Evolutionary conservation across 139 green algal genomes (phyloP).

Genomic region (Spirogloea muscicola): DNA sequence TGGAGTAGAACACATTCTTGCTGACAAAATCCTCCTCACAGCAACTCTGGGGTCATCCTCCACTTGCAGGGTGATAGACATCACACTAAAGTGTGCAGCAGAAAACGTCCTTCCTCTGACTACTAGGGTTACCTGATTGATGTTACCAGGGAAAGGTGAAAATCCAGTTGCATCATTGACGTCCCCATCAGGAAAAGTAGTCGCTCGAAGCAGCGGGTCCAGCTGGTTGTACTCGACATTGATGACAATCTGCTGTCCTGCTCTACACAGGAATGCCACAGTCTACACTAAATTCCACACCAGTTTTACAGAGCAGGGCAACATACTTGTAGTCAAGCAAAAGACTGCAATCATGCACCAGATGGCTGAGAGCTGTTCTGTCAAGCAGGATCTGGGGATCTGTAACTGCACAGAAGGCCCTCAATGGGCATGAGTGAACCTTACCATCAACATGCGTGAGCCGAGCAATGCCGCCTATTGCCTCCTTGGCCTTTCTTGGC

Average conservation of each 20-base stretch:
- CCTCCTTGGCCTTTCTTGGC: slow-evolving; percentile 87
- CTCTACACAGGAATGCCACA: background rate
- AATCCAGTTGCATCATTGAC: slow-evolving; percentile 83
- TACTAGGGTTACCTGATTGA: slow-evolving; percentile 59
- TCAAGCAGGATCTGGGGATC: too few relatives aligned
- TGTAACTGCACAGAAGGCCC: too few relatives aligned
- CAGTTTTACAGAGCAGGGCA: background rate
- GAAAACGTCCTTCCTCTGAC: too few relatives aligned
- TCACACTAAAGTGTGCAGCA: too few relatives aligned
- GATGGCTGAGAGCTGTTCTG: too few relatives aligned
- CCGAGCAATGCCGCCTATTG: slow-evolving; percentile 74
- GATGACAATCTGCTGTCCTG: slow-evolving; percentile 70
- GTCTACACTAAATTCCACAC: background rate
- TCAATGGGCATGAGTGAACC: background rate
- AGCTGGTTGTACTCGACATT: slow-evolving; percentile 99
- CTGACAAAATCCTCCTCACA: too few relatives aligned
- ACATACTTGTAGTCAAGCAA: background rate
- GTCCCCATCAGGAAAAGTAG: slow-evolving; percentile 64
- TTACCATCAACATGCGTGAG: slow-evolving; percentile 56
- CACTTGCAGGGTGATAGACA: too few relatives aligned
- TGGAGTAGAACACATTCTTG: too few relatives aligned
- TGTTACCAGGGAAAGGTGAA: slow-evolving; percentile 85
- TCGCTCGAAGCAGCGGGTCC: slow-evolving; percentile 84
- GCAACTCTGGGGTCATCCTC: too few relatives aligned
- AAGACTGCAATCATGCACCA: background rate